Evolutionary conservation across 225 moss, liverwort and hornwort species (phyloP).

Genomic region (Physcomitrium patens): DNA sequence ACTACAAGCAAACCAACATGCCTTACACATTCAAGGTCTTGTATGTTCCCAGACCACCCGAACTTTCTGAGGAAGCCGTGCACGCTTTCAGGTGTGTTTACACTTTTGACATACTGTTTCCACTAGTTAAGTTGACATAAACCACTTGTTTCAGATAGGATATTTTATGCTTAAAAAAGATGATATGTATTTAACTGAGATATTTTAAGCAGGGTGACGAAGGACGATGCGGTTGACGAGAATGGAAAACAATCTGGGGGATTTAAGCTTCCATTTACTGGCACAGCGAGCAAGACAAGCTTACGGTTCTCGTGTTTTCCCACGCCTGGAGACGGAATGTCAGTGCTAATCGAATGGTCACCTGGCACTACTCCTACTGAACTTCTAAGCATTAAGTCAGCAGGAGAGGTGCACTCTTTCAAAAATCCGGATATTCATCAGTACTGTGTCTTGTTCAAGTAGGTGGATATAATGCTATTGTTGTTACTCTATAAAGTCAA

Average conservation of each 20-base stretch:
- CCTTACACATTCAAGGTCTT: slow-evolving; percentile 61
- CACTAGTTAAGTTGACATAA: neutral
- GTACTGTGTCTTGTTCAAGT: neutral
- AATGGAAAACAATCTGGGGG: slow-evolving; percentile 30
- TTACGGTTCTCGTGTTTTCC: slow-evolving; percentile 62
- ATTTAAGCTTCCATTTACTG: slow-evolving; percentile 52
- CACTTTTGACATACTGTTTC: slow-evolving; percentile 9
- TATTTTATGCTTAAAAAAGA: neutral
- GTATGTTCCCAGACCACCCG: slow-evolving; percentile 46
- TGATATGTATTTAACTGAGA: slow-evolving; percentile 11
- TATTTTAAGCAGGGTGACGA: slow-evolving; percentile 39
- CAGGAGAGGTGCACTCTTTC: slow-evolving; percentile 35
- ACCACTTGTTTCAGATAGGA: neutral
- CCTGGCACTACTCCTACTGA: slow-evolving; percentile 48
- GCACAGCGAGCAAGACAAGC: slow-evolving; percentile 44
- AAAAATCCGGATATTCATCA: neutral
- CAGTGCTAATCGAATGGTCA: slow-evolving; percentile 61
- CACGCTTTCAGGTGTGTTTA: slow-evolving; percentile 51
- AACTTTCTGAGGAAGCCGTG: slow-evolving; percentile 55
- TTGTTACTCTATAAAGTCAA: neutral
- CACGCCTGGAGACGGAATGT: slow-evolving; percentile 49
- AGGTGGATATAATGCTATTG: neutral
- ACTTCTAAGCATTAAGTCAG: slow-evolving; percentile 51
- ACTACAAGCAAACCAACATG: slow-evolving; percentile 64
- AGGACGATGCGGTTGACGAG: slow-evolving; percentile 44